phyloP scores from a whole-genome alignment of 148 eudicot genomes.

The Dianthus caryophyllus region DNA sequence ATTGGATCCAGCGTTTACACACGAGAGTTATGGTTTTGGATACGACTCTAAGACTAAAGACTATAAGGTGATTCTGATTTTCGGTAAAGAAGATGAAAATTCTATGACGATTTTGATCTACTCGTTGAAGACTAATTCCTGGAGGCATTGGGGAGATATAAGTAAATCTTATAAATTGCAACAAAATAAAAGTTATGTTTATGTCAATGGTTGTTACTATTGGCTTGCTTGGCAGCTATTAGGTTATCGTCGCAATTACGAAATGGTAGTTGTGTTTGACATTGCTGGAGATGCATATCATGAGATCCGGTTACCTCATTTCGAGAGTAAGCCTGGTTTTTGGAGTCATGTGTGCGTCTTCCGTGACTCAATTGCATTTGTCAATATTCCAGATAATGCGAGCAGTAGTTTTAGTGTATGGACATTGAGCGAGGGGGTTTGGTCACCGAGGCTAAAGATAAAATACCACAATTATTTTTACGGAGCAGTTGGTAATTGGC shows the following conservation, averaged over 20 bases:
- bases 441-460: constrained; percentile 11
- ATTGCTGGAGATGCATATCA: not conserved
- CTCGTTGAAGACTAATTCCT: constrained; percentile 15
- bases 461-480: not conserved
- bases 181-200: not conserved
- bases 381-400: not conserved
- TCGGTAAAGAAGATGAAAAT: too few species aligned
- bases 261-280: constrained; percentile 4
- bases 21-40: not conserved
- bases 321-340: not conserved
- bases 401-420: not conserved
- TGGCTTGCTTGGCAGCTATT: constrained; percentile 2
- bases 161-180: not conserved
- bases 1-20: too few species aligned
- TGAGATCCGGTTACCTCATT: not conserved
- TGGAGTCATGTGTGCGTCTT: not conserved
- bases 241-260: not conserved
- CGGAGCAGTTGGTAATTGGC: constrained; percentile 10
- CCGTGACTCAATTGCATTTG: constrained; percentile 10
- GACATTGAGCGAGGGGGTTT: constrained; percentile 1
- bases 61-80: too few species aligned
- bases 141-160: constrained; percentile 23
- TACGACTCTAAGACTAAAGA: too few species aligned
- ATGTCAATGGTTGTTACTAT: constrained; percentile 14
- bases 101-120: constrained; percentile 11